Conservation (phyloP, 139 green algal genomes). For the Tetraselmis striata region DNA sequence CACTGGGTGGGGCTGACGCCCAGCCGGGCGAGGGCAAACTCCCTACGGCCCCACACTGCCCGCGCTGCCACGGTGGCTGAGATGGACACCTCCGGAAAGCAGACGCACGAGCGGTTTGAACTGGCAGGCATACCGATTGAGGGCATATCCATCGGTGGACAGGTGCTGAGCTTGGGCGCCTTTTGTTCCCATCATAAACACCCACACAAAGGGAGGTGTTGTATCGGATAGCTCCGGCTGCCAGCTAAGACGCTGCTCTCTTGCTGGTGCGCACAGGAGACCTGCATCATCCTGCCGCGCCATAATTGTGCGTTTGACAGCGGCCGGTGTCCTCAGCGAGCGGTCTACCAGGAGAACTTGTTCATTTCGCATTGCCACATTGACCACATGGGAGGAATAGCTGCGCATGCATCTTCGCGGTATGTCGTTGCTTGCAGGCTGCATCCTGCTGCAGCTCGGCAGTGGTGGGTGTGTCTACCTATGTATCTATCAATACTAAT, state of each 20-base stretch:
- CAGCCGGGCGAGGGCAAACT: too few species aligned
- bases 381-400: conserved; percentile 63
- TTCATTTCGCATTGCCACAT: conserved; percentile 66
- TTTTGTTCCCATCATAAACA: background rate
- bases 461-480: too few species aligned
- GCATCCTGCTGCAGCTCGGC: too few species aligned
- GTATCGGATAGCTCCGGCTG: background rate
- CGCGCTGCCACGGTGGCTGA: background rate
- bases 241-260: background rate
- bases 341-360: conserved; percentile 43
- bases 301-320: conserved; percentile 61
- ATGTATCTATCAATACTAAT: too few species aligned
- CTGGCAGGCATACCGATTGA: conserved; percentile 14
- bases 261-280: conserved; percentile 39
- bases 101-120: background rate
- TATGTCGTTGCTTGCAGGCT: too few species aligned
- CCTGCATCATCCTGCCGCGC: conserved; percentile 59
- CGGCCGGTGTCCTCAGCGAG: conserved; percentile 55
- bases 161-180: conserved; percentile 18
- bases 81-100: background rate
- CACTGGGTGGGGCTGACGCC: too few species aligned
- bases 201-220: background rate
- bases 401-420: conserved; percentile 34
- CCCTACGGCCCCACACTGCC: background rate
- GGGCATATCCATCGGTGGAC: conserved; percentile 43